A percentile compares a stretch with the other conserved stretches of the same genome.
Evolutionary conservation across 139 green algal genomes (phyloP).

Genomic region (Astrephomene gubernaculifera): DNA sequence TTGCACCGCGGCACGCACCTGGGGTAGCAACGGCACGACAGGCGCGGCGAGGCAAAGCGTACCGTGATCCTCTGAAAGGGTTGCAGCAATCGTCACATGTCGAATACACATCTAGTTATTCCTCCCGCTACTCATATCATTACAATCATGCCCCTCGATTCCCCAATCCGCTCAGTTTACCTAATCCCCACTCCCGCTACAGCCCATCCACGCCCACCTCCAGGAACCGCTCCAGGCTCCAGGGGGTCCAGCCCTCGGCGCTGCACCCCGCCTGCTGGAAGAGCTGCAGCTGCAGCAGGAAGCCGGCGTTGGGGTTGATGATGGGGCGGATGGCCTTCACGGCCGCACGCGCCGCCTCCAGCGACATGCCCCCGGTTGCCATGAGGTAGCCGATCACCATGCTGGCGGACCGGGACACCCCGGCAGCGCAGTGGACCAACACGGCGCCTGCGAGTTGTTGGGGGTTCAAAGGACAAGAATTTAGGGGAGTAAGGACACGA

Average conservation of each 20-base stretch:
- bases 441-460: conserved; percentile 10
- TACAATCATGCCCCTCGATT: too few relatives aligned
- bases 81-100: too few relatives aligned
- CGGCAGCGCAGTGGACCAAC: conserved; percentile 58
- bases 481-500: not conserved
- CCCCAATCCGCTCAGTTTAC: too few relatives aligned
- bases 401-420: conserved; percentile 52
- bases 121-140: too few relatives aligned
- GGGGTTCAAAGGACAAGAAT: not conserved
- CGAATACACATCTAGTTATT: too few relatives aligned
- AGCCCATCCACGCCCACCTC: conserved; percentile 1
- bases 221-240: conserved; percentile 35
- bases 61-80: too few relatives aligned
- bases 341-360: not conserved
- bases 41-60: too few relatives aligned
- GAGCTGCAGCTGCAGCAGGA: conserved; percentile 51
- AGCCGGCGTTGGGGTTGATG: conserved; percentile 57
- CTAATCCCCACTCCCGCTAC: not conserved
- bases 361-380: conserved; percentile 7
- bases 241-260: conserved; percentile 30
- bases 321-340: conserved; percentile 31
- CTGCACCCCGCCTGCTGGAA: conserved; percentile 40
- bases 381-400: conserved; percentile 56
- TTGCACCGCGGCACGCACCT: not conserved
- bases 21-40: not conserved